Percentiles rank a stretch among this genome's conserved stretches.
Evolutionary conservation across 805 yeast species (phyloP).

Genomic region (Candida orba): DNA sequence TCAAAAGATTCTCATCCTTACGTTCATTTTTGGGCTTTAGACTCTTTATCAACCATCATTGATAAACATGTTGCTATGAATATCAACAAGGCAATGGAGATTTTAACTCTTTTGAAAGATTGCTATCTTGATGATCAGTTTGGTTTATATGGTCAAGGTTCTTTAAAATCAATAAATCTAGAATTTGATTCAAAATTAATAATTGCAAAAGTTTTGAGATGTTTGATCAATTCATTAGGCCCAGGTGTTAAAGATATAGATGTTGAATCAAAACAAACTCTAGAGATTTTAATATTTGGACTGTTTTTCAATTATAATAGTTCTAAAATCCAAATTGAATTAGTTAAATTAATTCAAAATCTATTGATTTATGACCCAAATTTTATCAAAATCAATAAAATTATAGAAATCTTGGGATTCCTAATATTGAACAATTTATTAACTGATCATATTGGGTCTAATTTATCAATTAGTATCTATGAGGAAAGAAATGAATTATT

Average conservation of each 20-base stretch:
- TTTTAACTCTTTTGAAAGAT: slow-evolving; percentile 34
- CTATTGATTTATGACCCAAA: slow-evolving; percentile 38
- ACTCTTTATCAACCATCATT: slow-evolving; percentile 48
- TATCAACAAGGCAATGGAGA: slow-evolving; percentile 33
- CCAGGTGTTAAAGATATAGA: slow-evolving; percentile 41
- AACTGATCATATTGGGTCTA: slow-evolving; percentile 20
- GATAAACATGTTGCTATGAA: slow-evolving; percentile 47
- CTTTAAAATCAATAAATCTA: slow-evolving; percentile 42
- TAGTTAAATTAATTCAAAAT: slow-evolving; percentile 38
- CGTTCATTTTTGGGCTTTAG: slow-evolving; percentile 68
- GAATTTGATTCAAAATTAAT: slow-evolving; percentile 35
- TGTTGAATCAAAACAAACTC: slow-evolving; percentile 21
- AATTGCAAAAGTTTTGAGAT: slow-evolving; percentile 36
- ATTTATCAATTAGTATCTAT: slow-evolving; percentile 29
- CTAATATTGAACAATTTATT: slow-evolving; percentile 26
- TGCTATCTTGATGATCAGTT: slow-evolving; percentile 41
- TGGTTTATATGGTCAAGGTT: slow-evolving; percentile 35
- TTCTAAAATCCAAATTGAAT: slow-evolving; percentile 26
- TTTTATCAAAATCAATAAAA: slow-evolving; percentile 23
- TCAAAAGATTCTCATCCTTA: slow-evolving; percentile 77
- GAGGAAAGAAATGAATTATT: slow-evolving; percentile 35
- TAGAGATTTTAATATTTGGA: slow-evolving; percentile 32
- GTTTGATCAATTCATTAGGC: slow-evolving; percentile 46
- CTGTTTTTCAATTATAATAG: slow-evolving; percentile 29
- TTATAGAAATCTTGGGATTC: slow-evolving; percentile 27